Evolutionary conservation across 1,139 yeast genomes (phyloP), one percentile per base, ranked within the genome.

Genomic region (Kurtzmaniella quercitrusa): DNA sequence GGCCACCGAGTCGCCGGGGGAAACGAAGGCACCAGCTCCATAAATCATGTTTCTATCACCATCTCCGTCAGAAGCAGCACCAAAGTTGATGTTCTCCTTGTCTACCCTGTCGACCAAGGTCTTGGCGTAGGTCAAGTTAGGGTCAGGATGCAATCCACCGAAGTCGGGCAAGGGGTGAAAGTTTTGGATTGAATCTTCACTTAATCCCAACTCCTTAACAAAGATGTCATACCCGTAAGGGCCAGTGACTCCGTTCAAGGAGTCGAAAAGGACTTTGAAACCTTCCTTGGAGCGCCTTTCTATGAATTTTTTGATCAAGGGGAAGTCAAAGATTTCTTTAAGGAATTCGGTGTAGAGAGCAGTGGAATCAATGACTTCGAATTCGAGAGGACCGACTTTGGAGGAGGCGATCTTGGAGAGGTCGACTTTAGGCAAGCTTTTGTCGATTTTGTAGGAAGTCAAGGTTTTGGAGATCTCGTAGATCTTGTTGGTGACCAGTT

Each of bases 41-140:
- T 93, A 93, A 58, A 93, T 94, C 98, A 93, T 93, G 66, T 93
- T 93, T 69, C 98, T 81, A 65, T 93, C 98, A 64, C 98, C 98
- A 60, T 93, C 98, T 65, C 98, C 98, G 62, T 93, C 98, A 15
- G 95, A 85, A 6, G 98, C 98, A 34, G 98, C 98, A 52, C 98
- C 98, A 65, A 93, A 91, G 8, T 94, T 89, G 53, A 91, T 86
- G 47, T 79, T 70, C 50, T 85, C 85, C 24, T 68, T 63, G 61
- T 93, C 97, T 12, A 93, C 98, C 52, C 79, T 77, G 42, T 81
- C 86, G 24, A 93, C 98, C 51, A 93, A 75, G 12, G 95, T 80
- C 52, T 79, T 81, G 11, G 98, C 98, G 60, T 94, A 94, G 15
- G 98, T 91, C 64, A 93, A 78, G 67, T 93, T 93, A 51, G 98